Evolutionary conservation across 768 basidiomycete species (phyloP), one percentile per base, ranked within the genome.

Genomic region (Astraeus odoratus): DNA sequence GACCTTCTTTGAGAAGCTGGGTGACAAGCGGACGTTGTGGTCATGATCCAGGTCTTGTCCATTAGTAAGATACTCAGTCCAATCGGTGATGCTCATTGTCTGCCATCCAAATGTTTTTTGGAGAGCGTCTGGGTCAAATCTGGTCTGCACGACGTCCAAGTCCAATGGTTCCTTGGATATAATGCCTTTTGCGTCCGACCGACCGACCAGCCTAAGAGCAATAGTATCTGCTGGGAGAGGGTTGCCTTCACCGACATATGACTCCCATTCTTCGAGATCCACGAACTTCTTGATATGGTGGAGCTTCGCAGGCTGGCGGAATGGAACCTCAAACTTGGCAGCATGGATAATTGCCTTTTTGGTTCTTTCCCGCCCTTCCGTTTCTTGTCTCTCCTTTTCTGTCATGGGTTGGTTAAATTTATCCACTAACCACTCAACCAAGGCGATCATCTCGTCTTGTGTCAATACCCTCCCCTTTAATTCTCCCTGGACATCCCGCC

Each of bases 341-440:
- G 12, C 12, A 31, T n/a, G 4, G 30, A 31, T 5, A 31, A 31
- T 29, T 13, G 27, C 13, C 13, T 13, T 13, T 13, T 29, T 6
- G 13, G 27, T 29, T 29, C 13, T 6, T 7, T 29, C 27, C 27
- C 27, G 27, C 27, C 12, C 27, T 29, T 6, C 12, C 12, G 27
- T n/a, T 7, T 29, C 12, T 29, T 29, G 27, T n/a, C 10, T 31
- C 30, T n/a, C 12, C 4, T 31, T 4, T 31, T 5, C 30, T n/a
- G 4, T 5, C n/a, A 31, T 4, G 30, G 23, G 20, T 37, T 22
- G 74, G 54, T 7, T 49, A n/a, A n/a, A n/a, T n/a, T n/a, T n/a
- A n/a, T n/a, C 51, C 36, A 76, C 66, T 86, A 91, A 91, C 94
- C 94, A 97, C 44, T 76, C 75, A 55, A 94, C 62, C 58, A 84